Conservation (phyloP, 805 yeast genomes). For the Candida sanyiensis region DNA sequence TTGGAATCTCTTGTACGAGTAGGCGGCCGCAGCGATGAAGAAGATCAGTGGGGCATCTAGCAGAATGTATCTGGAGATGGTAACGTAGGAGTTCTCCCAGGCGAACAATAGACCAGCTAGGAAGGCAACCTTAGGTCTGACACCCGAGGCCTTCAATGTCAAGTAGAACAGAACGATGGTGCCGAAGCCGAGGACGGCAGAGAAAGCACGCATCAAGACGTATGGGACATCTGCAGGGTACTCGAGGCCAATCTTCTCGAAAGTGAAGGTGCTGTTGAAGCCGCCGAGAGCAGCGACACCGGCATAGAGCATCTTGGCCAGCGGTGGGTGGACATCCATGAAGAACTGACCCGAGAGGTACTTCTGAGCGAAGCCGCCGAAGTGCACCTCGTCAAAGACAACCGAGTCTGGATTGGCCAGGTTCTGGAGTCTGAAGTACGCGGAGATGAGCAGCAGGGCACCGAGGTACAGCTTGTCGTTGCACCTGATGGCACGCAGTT, state of each 20-base stretch:
- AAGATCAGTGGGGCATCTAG: conserved; percentile 73
- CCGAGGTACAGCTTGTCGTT: conserved; percentile 37
- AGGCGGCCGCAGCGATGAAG: conserved; percentile 68
- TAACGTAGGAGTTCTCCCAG: conserved; percentile 61
- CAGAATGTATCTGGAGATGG: conserved; percentile 69
- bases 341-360: conserved; percentile 62
- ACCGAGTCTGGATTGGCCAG: conserved; percentile 71
- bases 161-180: conserved; percentile 61
- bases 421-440: conserved; percentile 52
- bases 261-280: conserved; percentile 63
- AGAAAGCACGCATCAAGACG: conserved; percentile 60
- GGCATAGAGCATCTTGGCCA: conserved; percentile 71
- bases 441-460: conserved; percentile 45
- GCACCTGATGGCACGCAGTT: conserved; percentile 36
- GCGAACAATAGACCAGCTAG: conserved; percentile 50
- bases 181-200: conserved; percentile 62
- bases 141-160: conserved; percentile 68
- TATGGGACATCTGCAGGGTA: conserved; percentile 59
- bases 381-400: conserved; percentile 90
- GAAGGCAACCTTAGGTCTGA: conserved; percentile 56
- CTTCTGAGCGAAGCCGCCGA: conserved; percentile 92
- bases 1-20: conserved; percentile 62
- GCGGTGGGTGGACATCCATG: conserved; percentile 77
- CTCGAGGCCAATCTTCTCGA: conserved; percentile 57
- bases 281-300: conserved; percentile 65